Evolutionary conservation across 169 alveolate genomes (phyloP).

Genomic region (Plasmodium blacklocki): DNA sequence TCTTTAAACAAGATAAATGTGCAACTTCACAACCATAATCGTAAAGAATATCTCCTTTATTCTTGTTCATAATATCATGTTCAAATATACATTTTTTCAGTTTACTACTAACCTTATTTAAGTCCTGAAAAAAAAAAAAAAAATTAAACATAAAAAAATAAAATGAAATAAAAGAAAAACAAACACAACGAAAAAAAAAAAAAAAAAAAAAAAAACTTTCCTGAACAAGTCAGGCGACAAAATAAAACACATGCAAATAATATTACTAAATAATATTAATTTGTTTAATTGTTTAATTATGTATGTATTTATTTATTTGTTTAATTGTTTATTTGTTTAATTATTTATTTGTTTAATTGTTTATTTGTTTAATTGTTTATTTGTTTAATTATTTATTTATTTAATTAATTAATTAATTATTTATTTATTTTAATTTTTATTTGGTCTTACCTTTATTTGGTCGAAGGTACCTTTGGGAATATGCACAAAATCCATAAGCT

Average conservation of each 20-base stretch:
- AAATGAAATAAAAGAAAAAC: not conserved
- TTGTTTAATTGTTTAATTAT: too few relatives aligned
- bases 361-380: too few relatives aligned
- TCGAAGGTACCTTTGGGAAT: slow-evolving; percentile 12
- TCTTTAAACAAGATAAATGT: slow-evolving; percentile 41
- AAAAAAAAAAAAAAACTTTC: too few relatives aligned
- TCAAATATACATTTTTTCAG: slow-evolving; percentile 49
- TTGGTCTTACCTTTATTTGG: slow-evolving; percentile 24
- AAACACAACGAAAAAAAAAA: too few relatives aligned
- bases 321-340: too few relatives aligned
- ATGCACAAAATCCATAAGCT: slow-evolving; percentile 35
- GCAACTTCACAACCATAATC: slow-evolving; percentile 67
- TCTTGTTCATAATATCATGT: slow-evolving; percentile 42
- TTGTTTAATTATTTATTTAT: too few relatives aligned
- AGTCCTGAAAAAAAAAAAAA: slow-evolving; percentile 16
- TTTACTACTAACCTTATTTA: slow-evolving; percentile 1
- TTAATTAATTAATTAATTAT: too few relatives aligned
- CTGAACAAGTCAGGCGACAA: too few relatives aligned
- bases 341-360: too few relatives aligned
- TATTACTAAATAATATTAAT: too few relatives aligned
- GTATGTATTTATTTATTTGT: too few relatives aligned
- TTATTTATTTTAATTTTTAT: not conserved
- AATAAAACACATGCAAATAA: too few relatives aligned
- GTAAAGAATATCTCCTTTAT: slow-evolving; percentile 34
- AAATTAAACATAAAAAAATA: not conserved